Evolutionary conservation across 2,329 filamentous ascomycete genomes (phyloP).

Genomic region (Apiospora aurea): DNA sequence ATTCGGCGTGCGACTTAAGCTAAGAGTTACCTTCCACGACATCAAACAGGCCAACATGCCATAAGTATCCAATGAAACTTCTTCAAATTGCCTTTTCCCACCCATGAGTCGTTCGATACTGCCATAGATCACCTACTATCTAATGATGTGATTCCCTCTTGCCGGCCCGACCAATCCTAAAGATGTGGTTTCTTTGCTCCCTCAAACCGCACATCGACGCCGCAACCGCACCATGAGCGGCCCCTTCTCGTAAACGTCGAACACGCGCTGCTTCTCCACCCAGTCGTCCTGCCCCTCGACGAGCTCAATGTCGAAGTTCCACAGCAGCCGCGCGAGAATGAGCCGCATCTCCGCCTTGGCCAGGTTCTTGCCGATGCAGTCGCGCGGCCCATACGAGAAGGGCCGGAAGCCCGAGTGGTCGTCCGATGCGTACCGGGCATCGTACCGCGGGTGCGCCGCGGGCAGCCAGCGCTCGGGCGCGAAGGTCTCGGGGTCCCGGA

Average conservation of each 20-base stretch:
- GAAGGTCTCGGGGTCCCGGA: conserved; percentile 42
- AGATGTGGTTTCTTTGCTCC: neutral
- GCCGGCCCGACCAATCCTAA: neutral
- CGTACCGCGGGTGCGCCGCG: conserved; percentile 28
- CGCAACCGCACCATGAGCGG: neutral
- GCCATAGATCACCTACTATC: neutral
- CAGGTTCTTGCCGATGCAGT: conserved; percentile 36
- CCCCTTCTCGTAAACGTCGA: neutral
- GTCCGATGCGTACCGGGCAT: conserved; percentile 25
- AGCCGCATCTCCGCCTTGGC: conserved; percentile 46
- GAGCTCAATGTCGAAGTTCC: conserved; percentile 44
- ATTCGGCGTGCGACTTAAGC: neutral
- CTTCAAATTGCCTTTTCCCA: neutral
- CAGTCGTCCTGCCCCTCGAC: conserved; percentile 1
- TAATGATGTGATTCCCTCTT: neutral
- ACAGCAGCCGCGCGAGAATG: conserved; percentile 44
- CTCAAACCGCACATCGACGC: neutral
- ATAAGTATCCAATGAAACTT: too few relatives aligned
- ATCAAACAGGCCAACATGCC: neutral
- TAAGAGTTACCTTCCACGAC: neutral
- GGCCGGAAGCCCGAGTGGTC: conserved; percentile 27
- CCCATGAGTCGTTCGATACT: neutral
- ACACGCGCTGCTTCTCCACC: neutral
- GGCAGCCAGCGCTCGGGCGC: conserved; percentile 32
- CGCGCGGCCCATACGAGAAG: conserved; percentile 32